Conservation (phyloP, 768 basidiomycete genomes). For the Tremella mesenterica region DNA sequence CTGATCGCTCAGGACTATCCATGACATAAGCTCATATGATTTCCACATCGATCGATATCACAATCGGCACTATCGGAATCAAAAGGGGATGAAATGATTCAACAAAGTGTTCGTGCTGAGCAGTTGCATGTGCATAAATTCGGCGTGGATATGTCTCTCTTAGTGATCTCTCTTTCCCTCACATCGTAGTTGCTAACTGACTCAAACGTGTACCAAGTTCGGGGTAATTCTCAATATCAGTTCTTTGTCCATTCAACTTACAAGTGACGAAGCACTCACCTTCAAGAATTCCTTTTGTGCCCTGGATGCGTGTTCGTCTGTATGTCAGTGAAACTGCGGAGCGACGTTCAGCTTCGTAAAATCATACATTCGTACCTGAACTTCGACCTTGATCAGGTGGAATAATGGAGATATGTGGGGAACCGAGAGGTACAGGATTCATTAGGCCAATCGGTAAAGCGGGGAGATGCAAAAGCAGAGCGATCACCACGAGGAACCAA, state of each 20-base stretch:
- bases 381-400: no score
- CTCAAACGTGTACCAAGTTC: conserved; percentile 54
- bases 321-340: neutral
- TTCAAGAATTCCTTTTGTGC: conserved; percentile 75
- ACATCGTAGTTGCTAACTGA: conserved; percentile 41
- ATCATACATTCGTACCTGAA: neutral
- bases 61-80: no score
- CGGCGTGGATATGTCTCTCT: no score
- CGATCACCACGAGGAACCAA: neutral
- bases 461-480: neutral
- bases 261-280: conserved; percentile 9
- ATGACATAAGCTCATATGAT: no score
- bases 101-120: no score
- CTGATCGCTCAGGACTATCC: no score
- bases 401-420: no score
- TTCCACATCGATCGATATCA: no score
- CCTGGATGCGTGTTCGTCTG: conserved; percentile 58
- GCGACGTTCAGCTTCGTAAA: neutral
- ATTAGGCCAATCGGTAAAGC: neutral
- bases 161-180: no score
- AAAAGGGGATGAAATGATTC: no score
- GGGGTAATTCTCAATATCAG: conserved; percentile 55
- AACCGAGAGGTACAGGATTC: conserved; percentile 3
- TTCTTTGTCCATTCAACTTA: no score
- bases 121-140: no score